Evolutionary conservation across 2,329 filamentous ascomycete genomes (phyloP).

Genomic region (Rhinocladiella similis): DNA sequence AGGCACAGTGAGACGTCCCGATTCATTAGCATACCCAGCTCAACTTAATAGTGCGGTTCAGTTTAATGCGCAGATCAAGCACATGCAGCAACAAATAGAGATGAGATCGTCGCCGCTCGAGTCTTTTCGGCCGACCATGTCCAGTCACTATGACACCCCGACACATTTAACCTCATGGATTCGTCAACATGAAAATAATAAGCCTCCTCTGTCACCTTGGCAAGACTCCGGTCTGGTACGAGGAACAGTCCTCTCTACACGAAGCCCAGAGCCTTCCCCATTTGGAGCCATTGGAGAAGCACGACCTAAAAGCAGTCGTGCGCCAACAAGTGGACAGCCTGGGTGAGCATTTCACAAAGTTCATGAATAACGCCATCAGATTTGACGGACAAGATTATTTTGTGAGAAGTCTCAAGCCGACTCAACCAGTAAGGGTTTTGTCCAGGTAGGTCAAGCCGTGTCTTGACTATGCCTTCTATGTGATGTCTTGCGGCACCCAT

Average conservation of each 20-base stretch:
- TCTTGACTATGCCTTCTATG: too few species aligned
- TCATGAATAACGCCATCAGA: too few species aligned
- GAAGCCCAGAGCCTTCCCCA: conserved; percentile 19
- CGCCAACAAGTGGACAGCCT: conserved; percentile 50
- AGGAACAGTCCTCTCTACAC: conserved; percentile 4
- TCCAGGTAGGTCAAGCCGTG: too few species aligned
- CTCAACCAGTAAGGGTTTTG: too few species aligned
- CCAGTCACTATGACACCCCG: conserved; percentile 10
- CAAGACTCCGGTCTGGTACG: neutral
- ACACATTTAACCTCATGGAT: conserved; percentile 8
- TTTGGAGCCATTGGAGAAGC: conserved; percentile 45
- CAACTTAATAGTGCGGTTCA: conserved; percentile 11
- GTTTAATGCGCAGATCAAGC: conserved; percentile 11
- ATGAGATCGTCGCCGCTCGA: conserved; percentile 20
- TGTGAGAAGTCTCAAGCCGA: too few species aligned
- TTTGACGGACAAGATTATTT: too few species aligned
- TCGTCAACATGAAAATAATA: conserved; percentile 4
- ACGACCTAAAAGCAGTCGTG: conserved; percentile 30
- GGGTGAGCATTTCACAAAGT: conserved; percentile 36
- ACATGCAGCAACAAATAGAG: conserved; percentile 17
- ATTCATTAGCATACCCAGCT: neutral
- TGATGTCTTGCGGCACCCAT: too few species aligned
- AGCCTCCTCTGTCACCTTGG: conserved; percentile 16
- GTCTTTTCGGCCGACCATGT: conserved; percentile 16
- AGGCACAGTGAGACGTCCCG: conserved; percentile 28